Base-by-base conservation (phyloP, 1,284 basidiomycete species). In the Hymenochaete sp. region DNA sequence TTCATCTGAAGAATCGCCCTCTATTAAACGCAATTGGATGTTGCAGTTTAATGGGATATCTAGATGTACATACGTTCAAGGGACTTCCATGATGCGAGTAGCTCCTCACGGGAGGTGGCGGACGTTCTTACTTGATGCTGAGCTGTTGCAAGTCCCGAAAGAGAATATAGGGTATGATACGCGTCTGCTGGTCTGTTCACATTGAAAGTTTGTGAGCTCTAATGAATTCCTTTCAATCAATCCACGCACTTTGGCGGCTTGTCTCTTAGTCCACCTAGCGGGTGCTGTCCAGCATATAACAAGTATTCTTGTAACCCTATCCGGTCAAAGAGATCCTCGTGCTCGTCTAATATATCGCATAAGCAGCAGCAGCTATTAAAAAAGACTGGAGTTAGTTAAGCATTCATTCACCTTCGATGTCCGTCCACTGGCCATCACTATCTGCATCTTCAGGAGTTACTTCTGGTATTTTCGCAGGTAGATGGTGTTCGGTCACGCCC, bases 131-230 rank as follows among this genome's bases (percentile, higher is more conserved):
- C 70, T 33, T 69, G 72, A 54, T 95, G 90, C 59, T 96, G 93
- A 0, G 93, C 87, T 0, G 79, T 68, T 0, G 91, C 86, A n/a
- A 95, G 70, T 6, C 93, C 93, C 5, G 90, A 75, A 3, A 96
- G 74, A 58, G 89, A 91, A 62, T 93, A 96, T 38, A 89, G 67
- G 0, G 93, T 95, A 57, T 97, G 93, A 60, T 97, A 97, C 26
- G 86, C 72, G 60, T 97, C 93, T 11, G 91, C 68, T 19, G 64
- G 61, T 62, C 87, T 91, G 52, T 32, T 19, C 10, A 39, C 11
- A 11, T 11, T 19, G 27, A 27, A 22, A 22, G 16, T 22, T 6
- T n/a, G 18, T 21, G 25, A 32, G 18, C 9, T 22, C 7, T 26
- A 1, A 29, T 3, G 9, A 31, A 10, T 14, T 10, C 28, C 28